These are phyloP conservation scores for Myrica gale DNA, from an alignment of 306 rosid species.

Conservation along the genomic window DNA sequence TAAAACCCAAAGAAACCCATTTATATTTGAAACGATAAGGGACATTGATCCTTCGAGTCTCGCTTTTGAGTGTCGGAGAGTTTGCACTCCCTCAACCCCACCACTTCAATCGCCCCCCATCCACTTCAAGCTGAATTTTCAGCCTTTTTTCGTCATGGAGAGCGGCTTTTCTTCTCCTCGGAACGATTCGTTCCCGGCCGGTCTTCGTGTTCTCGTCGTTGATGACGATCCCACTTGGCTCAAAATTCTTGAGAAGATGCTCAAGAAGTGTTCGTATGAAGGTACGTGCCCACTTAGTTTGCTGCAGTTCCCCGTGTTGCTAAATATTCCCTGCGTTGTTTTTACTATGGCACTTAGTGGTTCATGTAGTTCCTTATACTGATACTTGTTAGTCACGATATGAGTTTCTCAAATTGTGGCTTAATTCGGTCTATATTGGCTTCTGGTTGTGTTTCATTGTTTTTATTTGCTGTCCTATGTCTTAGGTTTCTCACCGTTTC, in stretches of 20 bases:
- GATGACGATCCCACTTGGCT: constrained; percentile 99
- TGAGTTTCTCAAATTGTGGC: constrained; percentile 18
- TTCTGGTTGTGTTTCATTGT: constrained; percentile 16
- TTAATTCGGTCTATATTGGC: constrained; percentile 19
- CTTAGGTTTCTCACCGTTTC: neutral
- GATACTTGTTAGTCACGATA: constrained; percentile 14
- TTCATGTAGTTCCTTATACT: neutral
- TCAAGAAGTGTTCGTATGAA: constrained; percentile 84
- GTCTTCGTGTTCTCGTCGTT: constrained; percentile 87
- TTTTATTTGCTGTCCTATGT: neutral
- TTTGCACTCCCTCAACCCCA: constrained; percentile 12
- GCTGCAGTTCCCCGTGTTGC: neutral
- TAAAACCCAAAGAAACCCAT: constrained; percentile 48
- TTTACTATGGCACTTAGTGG: neutral
- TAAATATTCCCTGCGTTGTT: constrained; percentile 3
- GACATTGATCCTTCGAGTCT: constrained; percentile 23
- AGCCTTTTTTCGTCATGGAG: constrained; percentile 50
- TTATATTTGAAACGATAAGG: constrained; percentile 22
- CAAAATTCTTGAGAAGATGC: constrained; percentile 95
- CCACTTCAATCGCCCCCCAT: constrained; percentile 19
- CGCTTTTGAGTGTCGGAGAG: constrained; percentile 10
- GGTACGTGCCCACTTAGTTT: constrained; percentile 33
- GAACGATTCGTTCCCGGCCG: constrained; percentile 76
- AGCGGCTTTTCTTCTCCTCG: constrained; percentile 76
- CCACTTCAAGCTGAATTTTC: neutral